A percentile compares a stretch with the other conserved stretches of the same genome.
These are phyloP conservation scores for Mallotus repandus DNA, from an alignment of 441 rosid species.

Conservation along the genomic window DNA sequence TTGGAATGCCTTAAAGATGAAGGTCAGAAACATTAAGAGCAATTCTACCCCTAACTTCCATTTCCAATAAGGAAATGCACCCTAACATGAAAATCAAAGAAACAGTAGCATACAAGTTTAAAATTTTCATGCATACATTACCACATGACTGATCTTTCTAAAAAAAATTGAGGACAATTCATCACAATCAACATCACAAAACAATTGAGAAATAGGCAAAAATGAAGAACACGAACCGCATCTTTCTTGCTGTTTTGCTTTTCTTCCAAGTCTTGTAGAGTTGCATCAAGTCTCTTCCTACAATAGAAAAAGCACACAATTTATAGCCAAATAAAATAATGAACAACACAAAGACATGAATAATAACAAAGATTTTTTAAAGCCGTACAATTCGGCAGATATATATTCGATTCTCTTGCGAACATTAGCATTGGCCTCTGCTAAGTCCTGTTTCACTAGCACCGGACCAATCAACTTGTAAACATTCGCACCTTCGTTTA, in stretches of 20 bases:
- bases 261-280: slow-evolving; percentile 84
- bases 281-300: slow-evolving; percentile 87
- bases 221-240: slow-evolving; percentile 46
- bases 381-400: slow-evolving; percentile 77
- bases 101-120: background rate
- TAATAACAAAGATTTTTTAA: no score
- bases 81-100: background rate
- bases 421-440: slow-evolving; percentile 96
- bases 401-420: slow-evolving; percentile 94
- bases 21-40: no score
- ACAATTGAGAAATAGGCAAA: no score
- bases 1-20: no score
- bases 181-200: background rate
- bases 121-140: background rate
- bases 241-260: slow-evolving; percentile 93
- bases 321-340: background rate
- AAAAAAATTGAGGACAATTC: background rate
- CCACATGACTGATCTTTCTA: background rate
- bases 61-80: background rate
- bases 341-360: background rate
- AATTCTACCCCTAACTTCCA: background rate
- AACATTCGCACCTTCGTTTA: slow-evolving; percentile 81
- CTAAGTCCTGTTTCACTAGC: slow-evolving; percentile 94
- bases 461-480: slow-evolving; percentile 92
- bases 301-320: slow-evolving; percentile 6